phyloP scores from a whole-genome alignment of 202 grass and related monocot species.

The Zoysia matrella region DNA sequence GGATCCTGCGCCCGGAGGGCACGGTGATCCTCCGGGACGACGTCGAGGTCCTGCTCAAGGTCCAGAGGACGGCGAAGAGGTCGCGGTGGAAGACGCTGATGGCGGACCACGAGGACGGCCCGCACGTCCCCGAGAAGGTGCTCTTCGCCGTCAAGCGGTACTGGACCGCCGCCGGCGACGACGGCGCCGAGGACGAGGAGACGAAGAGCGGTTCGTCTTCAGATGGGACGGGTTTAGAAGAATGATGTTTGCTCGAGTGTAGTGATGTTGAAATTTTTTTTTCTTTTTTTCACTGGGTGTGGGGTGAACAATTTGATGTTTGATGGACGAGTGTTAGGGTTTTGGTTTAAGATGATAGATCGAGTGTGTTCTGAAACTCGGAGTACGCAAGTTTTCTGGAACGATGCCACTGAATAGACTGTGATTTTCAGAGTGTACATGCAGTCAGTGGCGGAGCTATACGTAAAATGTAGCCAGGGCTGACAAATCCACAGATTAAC shows the following conservation, averaged over 20 bases:
- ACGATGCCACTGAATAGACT: too few relatives aligned
- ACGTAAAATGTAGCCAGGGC: too few relatives aligned
- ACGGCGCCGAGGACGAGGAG: constrained; percentile 33
- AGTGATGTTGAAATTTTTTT: too few relatives aligned
- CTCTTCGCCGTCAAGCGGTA: constrained; percentile 74
- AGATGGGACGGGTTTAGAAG: constrained; percentile 45
- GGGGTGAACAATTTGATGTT: too few relatives aligned
- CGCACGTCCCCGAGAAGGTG: constrained; percentile 63
- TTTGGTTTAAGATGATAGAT: too few relatives aligned
- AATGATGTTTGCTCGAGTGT: neutral
- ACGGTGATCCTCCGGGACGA: constrained; percentile 73
- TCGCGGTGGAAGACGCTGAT: constrained; percentile 76
- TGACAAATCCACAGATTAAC: too few relatives aligned
- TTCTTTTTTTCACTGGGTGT: too few relatives aligned
- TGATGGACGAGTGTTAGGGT: too few relatives aligned
- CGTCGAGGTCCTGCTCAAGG: constrained; percentile 61
- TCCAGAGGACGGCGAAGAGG: constrained; percentile 48
- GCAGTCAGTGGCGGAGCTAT: too few relatives aligned
- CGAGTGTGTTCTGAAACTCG: too few relatives aligned
- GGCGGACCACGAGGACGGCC: constrained; percentile 65
- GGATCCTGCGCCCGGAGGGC: constrained; percentile 69
- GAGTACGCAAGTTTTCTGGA: too few relatives aligned
- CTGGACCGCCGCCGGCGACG: constrained; percentile 50
- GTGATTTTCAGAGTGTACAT: too few relatives aligned
- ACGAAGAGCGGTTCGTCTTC: neutral